Evolutionary conservation across 2,329 filamentous ascomycete genomes (phyloP).

Genomic region (Clathrospora elynae): DNA sequence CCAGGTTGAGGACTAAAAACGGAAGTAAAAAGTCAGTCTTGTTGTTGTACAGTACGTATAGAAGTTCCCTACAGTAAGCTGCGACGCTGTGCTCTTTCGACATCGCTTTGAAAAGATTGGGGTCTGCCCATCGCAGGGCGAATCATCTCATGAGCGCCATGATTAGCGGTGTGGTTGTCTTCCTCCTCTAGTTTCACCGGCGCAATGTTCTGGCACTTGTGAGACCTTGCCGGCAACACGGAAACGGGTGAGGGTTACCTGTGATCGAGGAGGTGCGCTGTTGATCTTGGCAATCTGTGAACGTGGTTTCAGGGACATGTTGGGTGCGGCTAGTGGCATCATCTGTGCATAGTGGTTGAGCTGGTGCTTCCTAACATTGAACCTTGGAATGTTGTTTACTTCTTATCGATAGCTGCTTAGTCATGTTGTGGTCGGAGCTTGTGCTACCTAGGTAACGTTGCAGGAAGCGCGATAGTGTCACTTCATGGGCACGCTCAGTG

Average conservation of each 20-base stretch:
- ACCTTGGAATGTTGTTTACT: slow-evolving; percentile 7
- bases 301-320: slow-evolving; percentile 25
- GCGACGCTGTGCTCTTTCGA: slow-evolving; percentile 22
- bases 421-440: too few species aligned
- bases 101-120: slow-evolving; percentile 14
- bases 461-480: too few species aligned
- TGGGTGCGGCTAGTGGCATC: slow-evolving; percentile 33
- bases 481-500: slow-evolving; percentile 2
- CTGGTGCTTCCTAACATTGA: background rate
- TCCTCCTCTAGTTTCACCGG: background rate
- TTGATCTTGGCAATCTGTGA: slow-evolving; percentile 19
- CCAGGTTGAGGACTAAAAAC: slow-evolving; percentile 34
- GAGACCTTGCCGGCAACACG: slow-evolving; percentile 1
- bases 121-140: slow-evolving; percentile 7
- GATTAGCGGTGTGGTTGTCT: background rate
- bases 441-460: too few species aligned
- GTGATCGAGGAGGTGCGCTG: slow-evolving; percentile 10
- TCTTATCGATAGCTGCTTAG: slow-evolving; percentile 13
- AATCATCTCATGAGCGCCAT: background rate
- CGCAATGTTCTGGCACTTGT: slow-evolving; percentile 12
- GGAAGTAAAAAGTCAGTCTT: background rate
- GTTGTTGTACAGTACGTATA: background rate
- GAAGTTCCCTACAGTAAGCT: slow-evolving; percentile 31
- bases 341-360: slow-evolving; percentile 5
- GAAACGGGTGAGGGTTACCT: slow-evolving; percentile 8